Evolutionary conservation across 768 basidiomycete species (phyloP), one percentile per base, ranked within the genome.

Genomic region (Leccinum ochraceum): DNA sequence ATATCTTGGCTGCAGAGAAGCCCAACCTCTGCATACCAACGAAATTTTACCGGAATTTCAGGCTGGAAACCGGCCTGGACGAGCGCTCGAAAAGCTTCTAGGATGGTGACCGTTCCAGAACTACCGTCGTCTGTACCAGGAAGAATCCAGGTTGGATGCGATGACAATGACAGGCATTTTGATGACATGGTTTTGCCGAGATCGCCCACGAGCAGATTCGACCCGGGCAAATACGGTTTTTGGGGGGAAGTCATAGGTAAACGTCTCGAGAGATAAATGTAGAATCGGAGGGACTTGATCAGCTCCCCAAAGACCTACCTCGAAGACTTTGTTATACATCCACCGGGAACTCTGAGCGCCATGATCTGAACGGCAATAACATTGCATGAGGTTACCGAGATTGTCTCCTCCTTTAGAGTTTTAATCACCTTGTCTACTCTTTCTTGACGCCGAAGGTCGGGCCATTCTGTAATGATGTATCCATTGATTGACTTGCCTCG

Each of bases 11-110:
- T 56, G 20, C 56, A 51, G 20, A 67, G 53, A 44, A 56, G 52
- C 28, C 65, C 59, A 56, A 57, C 70, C 55, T 72, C 90, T 56
- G 89, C 87, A 72, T 92, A 93, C 90, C 90, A 92, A 65, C 89
- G 90, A 74, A 92, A 92, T 69, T 93, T 88, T 39, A 92, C 79
- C 8, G 85, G 77, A 46, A 82, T 81, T 60, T 79, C 75, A 50
- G 90, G 90, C 48, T 71, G 82, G 78, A 87, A 92, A 70, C 86
- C 84, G 46, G 87, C 82, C 34, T 83, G 79, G 64, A 92, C 78
- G 59, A 92, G 76, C 17, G 81, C 88, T 39, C 89, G 82, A 72
- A 89, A 90, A n/a, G 87, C 79, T 76, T 93, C 90, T 48, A 92
- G 73, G 62, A 91, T 89, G n/a, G 86, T 88, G 56, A 90, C 87